Conservation (phyloP, 2,329 filamentous ascomycete species). For the Samsoniella hepiali region DNA sequence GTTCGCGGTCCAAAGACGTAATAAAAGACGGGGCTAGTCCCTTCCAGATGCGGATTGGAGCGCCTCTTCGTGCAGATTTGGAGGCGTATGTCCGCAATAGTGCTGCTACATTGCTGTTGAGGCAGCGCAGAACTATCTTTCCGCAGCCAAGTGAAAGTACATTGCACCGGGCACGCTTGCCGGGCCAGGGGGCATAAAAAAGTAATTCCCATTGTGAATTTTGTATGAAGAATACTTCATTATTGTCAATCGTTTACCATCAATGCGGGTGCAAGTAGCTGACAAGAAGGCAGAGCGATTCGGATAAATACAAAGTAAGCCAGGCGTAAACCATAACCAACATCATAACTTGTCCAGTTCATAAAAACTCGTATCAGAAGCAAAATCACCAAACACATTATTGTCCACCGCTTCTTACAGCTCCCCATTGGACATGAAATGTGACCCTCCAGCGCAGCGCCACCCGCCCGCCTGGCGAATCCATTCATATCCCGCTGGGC, state of each 20-base stretch:
- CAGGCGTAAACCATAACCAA: constrained; percentile 2
- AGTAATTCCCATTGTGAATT: no score
- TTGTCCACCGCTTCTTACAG: constrained; percentile 8
- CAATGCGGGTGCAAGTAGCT: no score
- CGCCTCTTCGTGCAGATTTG: constrained; percentile 10
- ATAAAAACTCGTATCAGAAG: constrained; percentile 4
- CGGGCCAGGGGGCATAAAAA: no score
- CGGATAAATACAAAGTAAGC: constrained; percentile 2
- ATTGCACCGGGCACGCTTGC: neutral
- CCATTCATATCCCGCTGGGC: neutral
- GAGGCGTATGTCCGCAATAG: constrained; percentile 10
- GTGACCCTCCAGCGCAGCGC: constrained; percentile 3
- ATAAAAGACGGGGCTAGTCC: neutral
- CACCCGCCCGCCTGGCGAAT: constrained; percentile 1
- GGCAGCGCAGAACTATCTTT: constrained; percentile 6
- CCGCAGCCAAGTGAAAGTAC: constrained; percentile 8
- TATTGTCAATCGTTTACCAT: no score
- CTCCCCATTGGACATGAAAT: constrained; percentile 26
- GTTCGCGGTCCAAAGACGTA: no score
- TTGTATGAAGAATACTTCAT: no score
- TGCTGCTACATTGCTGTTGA: neutral
- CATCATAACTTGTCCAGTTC: constrained; percentile 2
- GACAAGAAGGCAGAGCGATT: neutral
- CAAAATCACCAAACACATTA: neutral
- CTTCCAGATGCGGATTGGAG: neutral